Evolutionary conservation across 192 early-diverging fungal genomes (phyloP).

Genomic region (Entomortierella beljakovae): DNA sequence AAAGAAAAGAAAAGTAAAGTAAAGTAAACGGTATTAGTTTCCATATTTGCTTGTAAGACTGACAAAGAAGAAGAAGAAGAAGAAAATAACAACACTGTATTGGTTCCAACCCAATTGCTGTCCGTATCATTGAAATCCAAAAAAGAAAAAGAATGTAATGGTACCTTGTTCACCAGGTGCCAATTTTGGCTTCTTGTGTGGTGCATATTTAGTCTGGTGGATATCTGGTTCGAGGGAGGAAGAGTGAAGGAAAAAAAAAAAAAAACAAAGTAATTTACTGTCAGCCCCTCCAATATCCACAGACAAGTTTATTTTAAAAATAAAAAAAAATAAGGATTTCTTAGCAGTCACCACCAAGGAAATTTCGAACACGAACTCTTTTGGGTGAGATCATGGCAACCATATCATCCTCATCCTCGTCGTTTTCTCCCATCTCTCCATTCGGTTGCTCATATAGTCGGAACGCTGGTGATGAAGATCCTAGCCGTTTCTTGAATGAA

Average conservation of each 20-base stretch:
- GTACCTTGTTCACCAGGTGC: constrained; percentile 32
- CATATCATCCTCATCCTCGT: constrained; percentile 28
- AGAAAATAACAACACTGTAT: too few species aligned
- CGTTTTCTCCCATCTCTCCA: constrained; percentile 13
- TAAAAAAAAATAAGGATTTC: constrained; percentile 8
- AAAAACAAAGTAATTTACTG: background rate
- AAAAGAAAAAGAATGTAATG: too few species aligned
- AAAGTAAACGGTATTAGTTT: too few species aligned
- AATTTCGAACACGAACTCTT: constrained; percentile 2
- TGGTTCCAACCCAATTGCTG: too few species aligned
- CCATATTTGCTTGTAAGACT: too few species aligned
- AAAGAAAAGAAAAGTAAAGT: background rate
- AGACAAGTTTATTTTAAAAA: constrained; percentile 1
- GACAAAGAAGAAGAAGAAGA: too few species aligned
- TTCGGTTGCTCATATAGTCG: constrained; percentile 15
- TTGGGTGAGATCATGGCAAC: constrained; percentile 43
- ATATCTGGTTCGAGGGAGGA: constrained; percentile 16
- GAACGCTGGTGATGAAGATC: constrained; percentile 33
- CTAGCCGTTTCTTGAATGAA: constrained; percentile 25
- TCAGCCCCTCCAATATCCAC: background rate
- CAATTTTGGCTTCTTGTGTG: constrained; percentile 46
- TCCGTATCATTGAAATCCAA: background rate
- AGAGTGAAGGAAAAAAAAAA: background rate
- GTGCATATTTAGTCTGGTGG: constrained; percentile 46
- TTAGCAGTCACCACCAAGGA: constrained; percentile 25